phyloP scores from a whole-genome alignment of 1,139 yeast genomes.

The Candida pseudocylindracea region DNA sequence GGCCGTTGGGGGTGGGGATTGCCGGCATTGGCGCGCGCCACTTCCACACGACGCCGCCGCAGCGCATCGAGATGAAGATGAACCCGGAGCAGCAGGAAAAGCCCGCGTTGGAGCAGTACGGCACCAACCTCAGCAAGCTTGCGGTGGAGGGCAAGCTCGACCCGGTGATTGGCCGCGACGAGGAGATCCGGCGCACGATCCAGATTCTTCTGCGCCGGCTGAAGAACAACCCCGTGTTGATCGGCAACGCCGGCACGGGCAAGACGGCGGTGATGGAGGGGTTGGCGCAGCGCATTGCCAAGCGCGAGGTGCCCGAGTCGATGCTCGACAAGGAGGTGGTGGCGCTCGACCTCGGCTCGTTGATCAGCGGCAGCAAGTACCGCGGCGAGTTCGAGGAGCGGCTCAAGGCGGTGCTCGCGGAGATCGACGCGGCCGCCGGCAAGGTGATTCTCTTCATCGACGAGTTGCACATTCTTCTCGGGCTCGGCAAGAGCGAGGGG shows the following conservation, averaged over 20 bases:
- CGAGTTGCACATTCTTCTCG: conserved; percentile 78
- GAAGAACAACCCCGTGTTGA: conserved; percentile 81
- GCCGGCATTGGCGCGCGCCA: too few species aligned
- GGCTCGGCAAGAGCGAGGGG: conserved; percentile 90
- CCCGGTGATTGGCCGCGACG: conserved; percentile 94
- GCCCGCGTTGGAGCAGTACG: conserved; percentile 70
- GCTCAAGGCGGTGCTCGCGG: conserved; percentile 62
- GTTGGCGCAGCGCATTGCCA: conserved; percentile 73
- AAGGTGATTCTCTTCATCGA: conserved; percentile 71
- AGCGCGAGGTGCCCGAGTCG: conserved; percentile 87
- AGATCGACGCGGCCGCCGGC: conserved; percentile 68
- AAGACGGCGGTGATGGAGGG: conserved; percentile 96
- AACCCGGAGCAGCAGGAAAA: conserved; percentile 26
- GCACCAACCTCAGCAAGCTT: conserved; percentile 68
- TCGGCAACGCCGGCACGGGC: conserved; percentile 96
- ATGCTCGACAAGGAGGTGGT: conserved; percentile 70
- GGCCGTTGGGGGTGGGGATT: too few species aligned
- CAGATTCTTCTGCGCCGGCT: conserved; percentile 84
- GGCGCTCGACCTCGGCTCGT: conserved; percentile 69
- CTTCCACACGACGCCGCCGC: neutral
- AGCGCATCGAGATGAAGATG: conserved; percentile 15
- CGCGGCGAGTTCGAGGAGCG: conserved; percentile 94
- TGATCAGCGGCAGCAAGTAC: conserved; percentile 86
- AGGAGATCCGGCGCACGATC: conserved; percentile 78
- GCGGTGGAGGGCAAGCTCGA: conserved; percentile 85